phyloP scores from a whole-genome alignment of 2,329 filamentous ascomycete genomes.

The Chlorencoelia australis region DNA sequence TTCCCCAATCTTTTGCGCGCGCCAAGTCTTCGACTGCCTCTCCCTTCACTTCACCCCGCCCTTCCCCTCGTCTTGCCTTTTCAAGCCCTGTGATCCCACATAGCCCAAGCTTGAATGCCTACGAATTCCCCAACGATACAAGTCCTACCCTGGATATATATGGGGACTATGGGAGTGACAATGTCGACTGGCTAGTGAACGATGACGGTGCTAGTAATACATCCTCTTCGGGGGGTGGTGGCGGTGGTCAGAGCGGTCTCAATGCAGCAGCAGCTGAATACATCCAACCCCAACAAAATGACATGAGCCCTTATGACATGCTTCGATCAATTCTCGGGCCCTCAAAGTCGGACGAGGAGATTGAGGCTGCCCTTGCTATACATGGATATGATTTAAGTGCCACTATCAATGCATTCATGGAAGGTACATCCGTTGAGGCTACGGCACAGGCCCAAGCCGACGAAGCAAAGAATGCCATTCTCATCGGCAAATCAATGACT shows the following conservation, averaged over 20 bases:
- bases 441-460: constrained; percentile 34
- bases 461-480: constrained; percentile 54
- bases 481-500: constrained; percentile 86
- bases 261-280: constrained; percentile 78
- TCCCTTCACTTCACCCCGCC: constrained; percentile 86
- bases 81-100: constrained; percentile 86
- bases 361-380: constrained; percentile 77
- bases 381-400: constrained; percentile 92
- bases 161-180: constrained; percentile 85
- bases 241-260: constrained; percentile 55
- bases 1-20: constrained; percentile 66
- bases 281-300: constrained; percentile 54
- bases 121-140: constrained; percentile 80
- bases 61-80: constrained; percentile 82
- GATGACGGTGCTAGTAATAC: constrained; percentile 77
- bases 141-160: constrained; percentile 77
- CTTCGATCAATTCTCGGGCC: constrained; percentile 88
- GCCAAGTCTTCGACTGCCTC: constrained; percentile 72
- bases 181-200: constrained; percentile 89
- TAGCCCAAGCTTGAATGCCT: constrained; percentile 87
- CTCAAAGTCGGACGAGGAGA: constrained; percentile 83
- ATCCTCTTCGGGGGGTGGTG: constrained; percentile 56
- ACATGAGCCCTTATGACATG: constrained; percentile 98
- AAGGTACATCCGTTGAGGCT: constrained; percentile 48
- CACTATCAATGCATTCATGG: constrained; percentile 83